Evolutionary conservation across 768 basidiomycete genomes (phyloP).

Genomic region (Mycena rosella): DNA sequence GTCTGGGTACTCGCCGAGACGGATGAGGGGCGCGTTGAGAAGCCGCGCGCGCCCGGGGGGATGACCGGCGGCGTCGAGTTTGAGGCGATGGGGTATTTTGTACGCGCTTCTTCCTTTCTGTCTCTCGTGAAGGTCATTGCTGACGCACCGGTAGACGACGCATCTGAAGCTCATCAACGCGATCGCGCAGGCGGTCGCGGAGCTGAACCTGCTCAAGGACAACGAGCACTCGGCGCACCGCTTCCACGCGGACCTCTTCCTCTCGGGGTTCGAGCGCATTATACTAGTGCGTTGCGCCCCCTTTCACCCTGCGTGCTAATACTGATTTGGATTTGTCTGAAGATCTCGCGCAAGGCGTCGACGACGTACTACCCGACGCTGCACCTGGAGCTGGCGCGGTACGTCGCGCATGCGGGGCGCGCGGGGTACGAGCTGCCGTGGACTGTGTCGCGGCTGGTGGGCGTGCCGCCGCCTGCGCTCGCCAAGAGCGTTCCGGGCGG

Average conservation of each 20-base stretch:
- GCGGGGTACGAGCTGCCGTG: slow-evolving; percentile 87
- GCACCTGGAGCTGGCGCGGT: slow-evolving; percentile 93
- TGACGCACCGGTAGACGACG: slow-evolving; percentile 68
- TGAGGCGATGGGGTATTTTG: slow-evolving; percentile 96
- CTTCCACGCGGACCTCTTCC: slow-evolving; percentile 90
- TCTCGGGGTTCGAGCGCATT: slow-evolving; percentile 92
- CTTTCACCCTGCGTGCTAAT: background rate
- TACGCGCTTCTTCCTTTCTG: slow-evolving; percentile 55
- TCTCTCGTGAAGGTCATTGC: background rate
- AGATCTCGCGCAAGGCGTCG: slow-evolving; percentile 97
- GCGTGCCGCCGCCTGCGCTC: slow-evolving; percentile 76
- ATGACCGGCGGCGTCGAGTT: slow-evolving; percentile 99
- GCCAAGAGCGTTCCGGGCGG: slow-evolving; percentile 52
- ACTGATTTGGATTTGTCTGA: slow-evolving; percentile 8
- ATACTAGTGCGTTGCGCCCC: slow-evolving; percentile 69
- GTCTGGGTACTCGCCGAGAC: slow-evolving; percentile 90
- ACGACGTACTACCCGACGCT: slow-evolving; percentile 94
- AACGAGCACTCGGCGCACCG: slow-evolving; percentile 82
- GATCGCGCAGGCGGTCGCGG: slow-evolving; percentile 74
- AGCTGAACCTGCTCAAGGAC: slow-evolving; percentile 74
- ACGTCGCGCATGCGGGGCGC: slow-evolving; percentile 74
- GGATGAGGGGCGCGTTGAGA: slow-evolving; percentile 88
- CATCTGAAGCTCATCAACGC: slow-evolving; percentile 92
- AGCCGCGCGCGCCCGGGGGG: slow-evolving; percentile 93
- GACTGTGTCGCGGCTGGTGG: slow-evolving; percentile 83